phyloP scores from a whole-genome alignment of 345 rosid species.

The Moricandia arvensis region DNA sequence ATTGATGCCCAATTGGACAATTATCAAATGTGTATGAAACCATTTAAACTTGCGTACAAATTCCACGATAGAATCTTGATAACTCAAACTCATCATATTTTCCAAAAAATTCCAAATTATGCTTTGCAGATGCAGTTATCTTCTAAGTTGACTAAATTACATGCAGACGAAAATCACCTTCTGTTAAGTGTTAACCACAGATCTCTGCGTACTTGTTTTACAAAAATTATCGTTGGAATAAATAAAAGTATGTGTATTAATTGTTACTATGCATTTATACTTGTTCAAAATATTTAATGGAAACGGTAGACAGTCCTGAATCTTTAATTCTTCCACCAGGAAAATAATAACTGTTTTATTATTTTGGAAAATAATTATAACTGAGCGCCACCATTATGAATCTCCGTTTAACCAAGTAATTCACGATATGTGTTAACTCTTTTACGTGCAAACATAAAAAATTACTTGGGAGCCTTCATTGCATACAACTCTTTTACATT shows the following conservation, averaged over 20 bases:
- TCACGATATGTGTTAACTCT: not conserved
- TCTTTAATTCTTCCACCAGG: conserved; percentile 35
- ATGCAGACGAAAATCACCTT: not conserved
- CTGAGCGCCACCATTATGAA: not conserved
- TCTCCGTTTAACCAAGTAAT: not conserved
- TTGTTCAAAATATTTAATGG: conserved; percentile 15
- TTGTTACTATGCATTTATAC: conserved; percentile 16
- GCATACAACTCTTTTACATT: not conserved
- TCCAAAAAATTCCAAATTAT: not conserved
- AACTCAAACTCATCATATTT: not conserved
- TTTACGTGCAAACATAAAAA: not conserved
- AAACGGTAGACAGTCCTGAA: conserved; percentile 35
- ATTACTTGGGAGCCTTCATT: conserved; percentile 15
- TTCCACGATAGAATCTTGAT: not conserved
- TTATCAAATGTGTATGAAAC: not conserved
- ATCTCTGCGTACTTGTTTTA: not conserved
- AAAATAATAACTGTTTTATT: conserved; percentile 7
- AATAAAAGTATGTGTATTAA: not conserved
- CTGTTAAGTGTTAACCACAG: not conserved
- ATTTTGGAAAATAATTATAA: too few relatives aligned
- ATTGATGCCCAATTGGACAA: not conserved
- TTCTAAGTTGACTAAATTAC: not conserved
- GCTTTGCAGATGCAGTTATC: not conserved
- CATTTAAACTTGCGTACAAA: not conserved
- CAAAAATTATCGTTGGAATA: conserved; percentile 5